phyloP scores from a whole-genome alignment of 2,329 filamentous ascomycete genomes.

The Penicillium occitanis region DNA sequence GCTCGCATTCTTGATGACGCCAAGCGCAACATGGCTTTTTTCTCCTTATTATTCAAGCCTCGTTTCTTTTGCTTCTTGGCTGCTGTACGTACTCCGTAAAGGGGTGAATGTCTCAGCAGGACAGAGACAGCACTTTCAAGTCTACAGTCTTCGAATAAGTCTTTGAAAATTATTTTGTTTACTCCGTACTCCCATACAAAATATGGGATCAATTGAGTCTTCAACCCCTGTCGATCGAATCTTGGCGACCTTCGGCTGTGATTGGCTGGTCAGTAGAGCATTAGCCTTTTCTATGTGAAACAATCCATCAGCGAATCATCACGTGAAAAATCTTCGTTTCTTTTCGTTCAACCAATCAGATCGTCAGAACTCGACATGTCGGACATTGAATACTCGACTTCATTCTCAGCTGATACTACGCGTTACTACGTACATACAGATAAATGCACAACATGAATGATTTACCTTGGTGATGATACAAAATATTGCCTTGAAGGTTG shows the following conservation, averaged over 20 bases:
- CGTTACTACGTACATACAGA: background rate
- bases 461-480: background rate
- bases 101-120: background rate
- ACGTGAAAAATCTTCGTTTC: background rate
- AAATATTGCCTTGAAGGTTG: no score
- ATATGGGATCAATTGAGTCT: no score
- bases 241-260: background rate
- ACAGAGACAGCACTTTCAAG: background rate
- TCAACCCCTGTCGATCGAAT: slow-evolving; percentile 2
- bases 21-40: slow-evolving; percentile 1
- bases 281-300: background rate
- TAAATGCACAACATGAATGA: background rate
- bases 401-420: background rate
- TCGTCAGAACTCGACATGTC: background rate
- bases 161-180: no score
- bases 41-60: background rate
- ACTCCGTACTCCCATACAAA: no score
- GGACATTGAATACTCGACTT: background rate
- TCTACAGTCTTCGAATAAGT: background rate
- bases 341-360: background rate
- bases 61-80: slow-evolving; percentile 7
- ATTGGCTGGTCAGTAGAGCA: background rate
- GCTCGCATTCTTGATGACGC: slow-evolving; percentile 7
- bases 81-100: background rate
- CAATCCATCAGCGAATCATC: slow-evolving; percentile 1